A percentile compares a stretch with the other conserved stretches of the same genome.
Conservation (phyloP, 2,329 filamentous ascomycete genomes). For the Exophiala calicioides region DNA sequence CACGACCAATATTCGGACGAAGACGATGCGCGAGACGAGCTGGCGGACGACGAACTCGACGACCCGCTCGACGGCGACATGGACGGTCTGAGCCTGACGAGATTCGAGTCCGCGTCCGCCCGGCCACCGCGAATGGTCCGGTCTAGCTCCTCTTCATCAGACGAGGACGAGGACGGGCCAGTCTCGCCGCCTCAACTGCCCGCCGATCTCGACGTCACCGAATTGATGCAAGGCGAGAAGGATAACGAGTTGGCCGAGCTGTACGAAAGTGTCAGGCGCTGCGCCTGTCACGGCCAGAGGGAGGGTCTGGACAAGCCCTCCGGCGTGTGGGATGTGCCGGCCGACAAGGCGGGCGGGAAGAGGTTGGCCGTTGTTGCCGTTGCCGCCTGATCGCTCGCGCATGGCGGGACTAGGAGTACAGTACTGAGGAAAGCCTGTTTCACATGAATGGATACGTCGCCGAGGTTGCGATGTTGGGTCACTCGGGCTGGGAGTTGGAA, state of each 20-base stretch:
- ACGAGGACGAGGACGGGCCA: conserved; percentile 15
- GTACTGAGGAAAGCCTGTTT: too few relatives aligned
- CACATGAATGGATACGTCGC: too few relatives aligned
- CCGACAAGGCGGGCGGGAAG: conserved; percentile 23
- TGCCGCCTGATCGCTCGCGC: conserved; percentile 9
- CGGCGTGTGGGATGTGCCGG: conserved; percentile 22
- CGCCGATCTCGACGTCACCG: conserved; percentile 20
- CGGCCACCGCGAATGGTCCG: conserved; percentile 24
- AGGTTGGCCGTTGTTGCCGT: conserved; percentile 23
- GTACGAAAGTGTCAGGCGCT: conserved; percentile 24
- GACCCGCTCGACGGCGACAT: conserved; percentile 9
- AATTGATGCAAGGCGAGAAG: conserved; percentile 22
- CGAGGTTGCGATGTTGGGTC: too few relatives aligned
- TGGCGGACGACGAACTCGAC: conserved; percentile 22
- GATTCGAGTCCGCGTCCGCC: conserved; percentile 24
- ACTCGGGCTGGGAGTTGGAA: too few relatives aligned
- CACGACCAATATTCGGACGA: conserved; percentile 25
- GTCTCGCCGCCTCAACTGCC: conserved; percentile 23
- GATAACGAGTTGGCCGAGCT: conserved; percentile 21
- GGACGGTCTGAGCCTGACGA: conserved; percentile 19
- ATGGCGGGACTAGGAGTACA: neutral
- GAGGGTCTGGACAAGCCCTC: conserved; percentile 12
- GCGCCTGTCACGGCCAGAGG: conserved; percentile 21
- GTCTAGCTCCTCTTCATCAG: conserved; percentile 10
- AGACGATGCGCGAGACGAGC: conserved; percentile 23